These are phyloP conservation scores for Heliamphora exappendiculata DNA, from an alignment of 148 eudicot genomes.

Conservation along the genomic window DNA sequence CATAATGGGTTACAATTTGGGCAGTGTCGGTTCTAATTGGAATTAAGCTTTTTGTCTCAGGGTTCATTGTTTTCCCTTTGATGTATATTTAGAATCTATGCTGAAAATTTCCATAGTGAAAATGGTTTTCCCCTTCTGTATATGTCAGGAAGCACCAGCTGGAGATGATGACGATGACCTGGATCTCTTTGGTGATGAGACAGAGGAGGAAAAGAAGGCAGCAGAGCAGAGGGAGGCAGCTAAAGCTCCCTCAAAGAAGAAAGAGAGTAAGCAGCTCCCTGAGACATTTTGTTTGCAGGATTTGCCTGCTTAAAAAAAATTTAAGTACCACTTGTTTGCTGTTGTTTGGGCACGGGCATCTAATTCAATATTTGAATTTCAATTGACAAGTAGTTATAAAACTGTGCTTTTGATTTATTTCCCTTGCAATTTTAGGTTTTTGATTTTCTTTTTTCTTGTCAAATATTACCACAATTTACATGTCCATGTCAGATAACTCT, in stretches of 20 bases:
- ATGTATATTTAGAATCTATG: background rate
- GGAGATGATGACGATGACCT: slow-evolving; percentile 82
- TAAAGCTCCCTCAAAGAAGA: slow-evolving; percentile 74
- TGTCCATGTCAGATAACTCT: background rate
- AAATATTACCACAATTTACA: background rate
- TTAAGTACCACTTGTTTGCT: background rate
- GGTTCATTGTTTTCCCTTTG: background rate
- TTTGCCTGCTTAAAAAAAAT: background rate
- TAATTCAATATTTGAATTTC: background rate
- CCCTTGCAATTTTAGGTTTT: background rate
- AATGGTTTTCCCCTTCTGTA: background rate
- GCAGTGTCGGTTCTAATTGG: background rate
- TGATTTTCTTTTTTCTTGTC: background rate
- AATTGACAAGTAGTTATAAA: background rate
- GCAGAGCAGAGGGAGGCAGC: slow-evolving; percentile 84
- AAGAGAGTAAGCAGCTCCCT: slow-evolving; percentile 67
- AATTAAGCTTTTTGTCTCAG: background rate
- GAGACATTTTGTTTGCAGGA: background rate
- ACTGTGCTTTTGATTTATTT: background rate
- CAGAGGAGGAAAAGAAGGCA: slow-evolving; percentile 96
- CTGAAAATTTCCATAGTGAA: background rate
- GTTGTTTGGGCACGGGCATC: background rate
- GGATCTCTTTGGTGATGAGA: slow-evolving; percentile 98
- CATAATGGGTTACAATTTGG: no score
- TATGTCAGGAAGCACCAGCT: slow-evolving; percentile 42